Evolutionary conservation across 805 yeast genomes (phyloP).

Genomic region (Soucietia sequanensis): DNA sequence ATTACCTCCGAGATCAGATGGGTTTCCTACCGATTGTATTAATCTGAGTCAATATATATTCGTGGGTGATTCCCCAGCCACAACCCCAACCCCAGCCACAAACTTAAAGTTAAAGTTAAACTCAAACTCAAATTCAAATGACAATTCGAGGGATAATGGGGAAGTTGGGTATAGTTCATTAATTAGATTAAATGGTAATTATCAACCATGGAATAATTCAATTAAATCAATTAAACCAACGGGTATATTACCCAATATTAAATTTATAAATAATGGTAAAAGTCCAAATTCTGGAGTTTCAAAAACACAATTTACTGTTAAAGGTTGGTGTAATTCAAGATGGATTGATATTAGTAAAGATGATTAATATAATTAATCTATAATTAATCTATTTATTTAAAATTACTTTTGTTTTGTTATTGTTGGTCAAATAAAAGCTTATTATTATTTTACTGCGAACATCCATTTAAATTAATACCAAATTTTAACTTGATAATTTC

Average conservation of each 20-base stretch:
- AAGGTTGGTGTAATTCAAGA: slow-evolving; percentile 49
- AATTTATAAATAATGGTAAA: slow-evolving; percentile 22
- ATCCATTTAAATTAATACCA: background rate
- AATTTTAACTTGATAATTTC: slow-evolving; percentile 1
- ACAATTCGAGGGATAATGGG: too few species aligned
- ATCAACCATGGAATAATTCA: slow-evolving; percentile 23
- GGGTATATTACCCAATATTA: slow-evolving; percentile 25
- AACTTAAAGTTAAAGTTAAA: slow-evolving; percentile 4
- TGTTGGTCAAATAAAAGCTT: background rate
- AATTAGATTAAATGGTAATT: slow-evolving; percentile 19
- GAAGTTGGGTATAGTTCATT: too few species aligned
- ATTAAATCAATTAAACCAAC: slow-evolving; percentile 29
- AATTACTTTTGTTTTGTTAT: too few species aligned
- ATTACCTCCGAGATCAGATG: slow-evolving; percentile 50
- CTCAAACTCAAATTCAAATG: too few species aligned
- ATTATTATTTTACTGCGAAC: background rate
- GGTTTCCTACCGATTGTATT: slow-evolving; percentile 18
- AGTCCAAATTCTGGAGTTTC: slow-evolving; percentile 40
- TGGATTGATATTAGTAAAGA: slow-evolving; percentile 39
- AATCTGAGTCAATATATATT: slow-evolving; percentile 13
- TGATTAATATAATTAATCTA: too few species aligned
- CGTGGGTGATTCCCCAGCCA: slow-evolving; percentile 9
- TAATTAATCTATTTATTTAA: too few species aligned
- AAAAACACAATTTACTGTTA: slow-evolving; percentile 47
- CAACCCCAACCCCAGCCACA: slow-evolving; percentile 1